A percentile compares a stretch with the other conserved stretches of the same genome.
Conservation (phyloP, 1,284 basidiomycete genomes). For the Sanghuangporus sanghuang region DNA sequence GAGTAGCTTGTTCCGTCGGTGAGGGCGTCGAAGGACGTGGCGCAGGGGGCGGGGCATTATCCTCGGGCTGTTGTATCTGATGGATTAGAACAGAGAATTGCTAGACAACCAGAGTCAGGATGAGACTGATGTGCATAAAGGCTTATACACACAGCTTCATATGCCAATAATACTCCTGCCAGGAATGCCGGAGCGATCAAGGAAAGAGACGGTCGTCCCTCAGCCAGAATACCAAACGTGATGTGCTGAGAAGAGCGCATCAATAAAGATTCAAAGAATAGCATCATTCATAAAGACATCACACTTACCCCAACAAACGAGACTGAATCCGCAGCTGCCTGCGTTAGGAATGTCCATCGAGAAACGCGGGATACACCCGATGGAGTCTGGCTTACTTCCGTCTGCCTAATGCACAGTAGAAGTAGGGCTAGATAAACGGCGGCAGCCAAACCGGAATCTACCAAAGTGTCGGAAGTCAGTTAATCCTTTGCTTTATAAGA, state of each 20-base stretch:
- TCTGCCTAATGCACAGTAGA: conserved; percentile 66
- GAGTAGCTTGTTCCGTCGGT: conserved; percentile 16
- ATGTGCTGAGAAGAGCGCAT: conserved; percentile 45
- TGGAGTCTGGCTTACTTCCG: conserved; percentile 70
- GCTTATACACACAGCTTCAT: conserved; percentile 57
- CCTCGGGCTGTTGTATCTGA: conserved; percentile 79
- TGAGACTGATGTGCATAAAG: not conserved
- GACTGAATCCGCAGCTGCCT: conserved; percentile 74
- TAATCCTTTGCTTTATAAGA: not conserved
- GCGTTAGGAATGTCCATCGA: conserved; percentile 74
- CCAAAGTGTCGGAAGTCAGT: not conserved
- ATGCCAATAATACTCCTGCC: conserved; percentile 63
- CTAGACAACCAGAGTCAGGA: conserved; percentile 33
- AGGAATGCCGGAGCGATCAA: conserved; percentile 80
- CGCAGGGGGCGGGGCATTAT: conserved; percentile 29
- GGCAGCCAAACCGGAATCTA: conserved; percentile 71
- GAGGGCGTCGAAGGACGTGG: conserved; percentile 21
- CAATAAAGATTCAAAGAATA: not conserved
- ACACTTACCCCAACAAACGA: conserved; percentile 64
- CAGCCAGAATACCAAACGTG: conserved; percentile 77
- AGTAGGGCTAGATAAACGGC: conserved; percentile 66
- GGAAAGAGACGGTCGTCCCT: conserved; percentile 73
- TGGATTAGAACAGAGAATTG: conserved; percentile 79
- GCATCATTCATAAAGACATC: not conserved
- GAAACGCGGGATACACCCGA: conserved; percentile 74